Conservation (phyloP, 2,329 filamentous ascomycete species). For the Thelonectria blattea region DNA sequence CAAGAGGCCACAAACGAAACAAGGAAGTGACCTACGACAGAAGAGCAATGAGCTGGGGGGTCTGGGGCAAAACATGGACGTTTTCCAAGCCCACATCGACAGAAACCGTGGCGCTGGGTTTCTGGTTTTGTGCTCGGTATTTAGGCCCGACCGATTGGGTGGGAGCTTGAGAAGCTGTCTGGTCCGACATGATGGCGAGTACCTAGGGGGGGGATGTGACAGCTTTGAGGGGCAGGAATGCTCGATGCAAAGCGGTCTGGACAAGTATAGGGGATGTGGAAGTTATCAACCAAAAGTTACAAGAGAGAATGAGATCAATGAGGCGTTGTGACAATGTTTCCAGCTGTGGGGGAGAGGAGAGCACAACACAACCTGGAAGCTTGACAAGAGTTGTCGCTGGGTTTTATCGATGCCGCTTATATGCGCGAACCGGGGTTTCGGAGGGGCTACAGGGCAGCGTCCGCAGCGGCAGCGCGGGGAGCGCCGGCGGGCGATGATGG, state of each 20-base stretch:
- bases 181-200: constrained; percentile 37
- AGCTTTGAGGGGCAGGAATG: not conserved
- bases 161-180: constrained; percentile 37
- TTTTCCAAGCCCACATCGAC: constrained; percentile 81
- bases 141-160: constrained; percentile 77
- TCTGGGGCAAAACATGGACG: constrained; percentile 89
- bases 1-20: constrained; percentile 20
- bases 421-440: constrained; percentile 37
- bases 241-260: not conserved
- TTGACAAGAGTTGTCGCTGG: constrained; percentile 2
- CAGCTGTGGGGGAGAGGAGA: constrained; percentile 1
- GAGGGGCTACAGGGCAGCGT: constrained; percentile 14
- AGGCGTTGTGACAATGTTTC: not conserved
- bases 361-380: constrained; percentile 28
- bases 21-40: constrained; percentile 76
- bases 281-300: not conserved
- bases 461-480: constrained; percentile 13
- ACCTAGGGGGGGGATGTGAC: constrained; percentile 13
- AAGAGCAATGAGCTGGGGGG: constrained; percentile 94
- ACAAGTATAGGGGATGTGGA: not conserved
- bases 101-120: constrained; percentile 88
- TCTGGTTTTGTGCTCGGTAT: constrained; percentile 77
- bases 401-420: constrained; percentile 32
- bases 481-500: constrained; percentile 9
- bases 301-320: not conserved